phyloP scores from a whole-genome alignment of 2,329 filamentous ascomycete species.

The Rhinocladiella similis region DNA sequence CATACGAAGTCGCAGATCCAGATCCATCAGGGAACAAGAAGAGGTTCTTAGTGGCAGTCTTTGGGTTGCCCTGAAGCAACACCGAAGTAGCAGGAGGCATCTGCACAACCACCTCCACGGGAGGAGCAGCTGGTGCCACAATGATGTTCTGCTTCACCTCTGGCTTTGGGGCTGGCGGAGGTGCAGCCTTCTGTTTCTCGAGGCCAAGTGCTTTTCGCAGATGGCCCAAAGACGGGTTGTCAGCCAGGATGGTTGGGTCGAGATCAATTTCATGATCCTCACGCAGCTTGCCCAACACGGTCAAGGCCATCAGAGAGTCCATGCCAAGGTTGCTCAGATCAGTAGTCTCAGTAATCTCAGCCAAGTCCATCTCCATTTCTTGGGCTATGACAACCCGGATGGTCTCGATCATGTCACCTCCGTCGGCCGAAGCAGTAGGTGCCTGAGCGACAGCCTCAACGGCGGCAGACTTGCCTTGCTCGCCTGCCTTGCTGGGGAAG shows the following conservation, averaged over 20 bases:
- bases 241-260: conserved; percentile 45
- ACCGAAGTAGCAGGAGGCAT: conserved; percentile 44
- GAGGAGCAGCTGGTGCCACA: conserved; percentile 24
- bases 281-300: conserved; percentile 46
- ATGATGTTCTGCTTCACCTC: conserved; percentile 32
- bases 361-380: conserved; percentile 45
- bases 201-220: conserved; percentile 41
- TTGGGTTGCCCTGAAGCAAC: conserved; percentile 44
- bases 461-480: conserved; percentile 29
- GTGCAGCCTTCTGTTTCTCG: conserved; percentile 36
- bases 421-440: conserved; percentile 38
- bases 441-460: conserved; percentile 32
- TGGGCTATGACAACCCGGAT: conserved; percentile 44
- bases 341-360: conserved; percentile 41
- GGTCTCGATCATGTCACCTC: conserved; percentile 39
- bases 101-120: conserved; percentile 27
- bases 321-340: conserved; percentile 47
- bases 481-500: conserved; percentile 25
- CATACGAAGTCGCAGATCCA: conserved; percentile 49
- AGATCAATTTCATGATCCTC: conserved; percentile 45
- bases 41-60: conserved; percentile 42
- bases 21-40: conserved; percentile 49
- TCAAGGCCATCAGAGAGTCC: conserved; percentile 48
- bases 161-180: conserved; percentile 27
- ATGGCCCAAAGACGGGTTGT: conserved; percentile 43